These are phyloP conservation scores for Nepenthes gracilis DNA, from an alignment of 148 eudicot genomes.

Conservation along the genomic window DNA sequence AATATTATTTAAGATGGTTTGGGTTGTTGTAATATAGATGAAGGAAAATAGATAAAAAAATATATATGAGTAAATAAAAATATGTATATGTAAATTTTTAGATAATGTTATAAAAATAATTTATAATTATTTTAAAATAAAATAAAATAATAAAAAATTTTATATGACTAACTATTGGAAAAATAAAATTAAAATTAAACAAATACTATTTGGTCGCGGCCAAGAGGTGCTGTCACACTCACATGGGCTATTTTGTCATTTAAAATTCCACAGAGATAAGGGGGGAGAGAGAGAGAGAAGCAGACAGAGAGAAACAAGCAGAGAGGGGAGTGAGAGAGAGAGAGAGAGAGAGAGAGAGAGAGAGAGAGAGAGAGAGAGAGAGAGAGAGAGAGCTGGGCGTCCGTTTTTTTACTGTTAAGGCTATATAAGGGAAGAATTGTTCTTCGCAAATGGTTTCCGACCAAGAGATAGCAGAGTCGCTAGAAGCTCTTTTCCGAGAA, in stretches of 20 bases:
- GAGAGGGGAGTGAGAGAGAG: slow-evolving; percentile 1
- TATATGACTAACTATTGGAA: no score
- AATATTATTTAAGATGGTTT: no score
- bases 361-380: slow-evolving; percentile 4
- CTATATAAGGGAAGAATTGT: background rate
- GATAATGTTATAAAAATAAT: no score
- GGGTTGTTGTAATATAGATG: no score
- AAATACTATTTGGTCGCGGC: no score
- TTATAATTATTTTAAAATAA: no score
- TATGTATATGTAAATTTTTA: no score
- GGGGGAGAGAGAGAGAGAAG: background rate
- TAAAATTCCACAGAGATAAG: background rate
- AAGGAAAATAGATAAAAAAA: no score
- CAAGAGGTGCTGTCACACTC: no score
- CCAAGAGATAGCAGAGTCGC: slow-evolving; percentile 43
- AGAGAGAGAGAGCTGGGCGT: slow-evolving; percentile 2
- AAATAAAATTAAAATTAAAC: no score
- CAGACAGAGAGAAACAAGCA: slow-evolving; percentile 5
- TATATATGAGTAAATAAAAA: no score
- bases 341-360: slow-evolving; percentile 11
- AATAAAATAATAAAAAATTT: no score
- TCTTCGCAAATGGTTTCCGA: slow-evolving; percentile 25
- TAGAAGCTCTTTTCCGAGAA: slow-evolving; percentile 45
- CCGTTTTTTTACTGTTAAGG: slow-evolving; percentile 11
- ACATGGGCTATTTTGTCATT: slow-evolving; percentile 2